These are phyloP conservation scores for Termitomyces sp. DNA, from an alignment of 768 basidiomycete genomes.

Conservation along the genomic window DNA sequence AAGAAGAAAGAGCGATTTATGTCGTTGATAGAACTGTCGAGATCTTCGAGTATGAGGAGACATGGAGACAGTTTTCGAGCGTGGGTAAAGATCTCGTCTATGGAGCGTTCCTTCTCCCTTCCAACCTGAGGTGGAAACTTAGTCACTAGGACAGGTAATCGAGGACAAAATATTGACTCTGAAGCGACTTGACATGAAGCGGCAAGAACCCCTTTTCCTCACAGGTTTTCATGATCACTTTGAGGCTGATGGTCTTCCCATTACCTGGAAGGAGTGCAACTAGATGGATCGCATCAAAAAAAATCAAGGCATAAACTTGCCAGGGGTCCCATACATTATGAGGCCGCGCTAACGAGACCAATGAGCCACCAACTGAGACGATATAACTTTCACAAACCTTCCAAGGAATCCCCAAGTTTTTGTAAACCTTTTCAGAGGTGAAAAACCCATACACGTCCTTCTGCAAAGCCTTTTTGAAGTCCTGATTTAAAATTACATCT, in stretches of 20 bases:
- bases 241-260: slow-evolving; percentile 80
- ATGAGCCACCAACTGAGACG: not conserved
- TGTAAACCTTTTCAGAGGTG: slow-evolving; percentile 66
- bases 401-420: slow-evolving; percentile 74
- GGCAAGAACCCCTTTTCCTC: slow-evolving; percentile 56
- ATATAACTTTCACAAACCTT: slow-evolving; percentile 39
- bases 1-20: slow-evolving; percentile 81
- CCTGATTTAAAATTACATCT: slow-evolving; percentile 65
- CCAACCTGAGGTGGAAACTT: slow-evolving; percentile 32
- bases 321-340: slow-evolving; percentile 81
- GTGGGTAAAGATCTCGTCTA: slow-evolving; percentile 63
- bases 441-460: slow-evolving; percentile 82
- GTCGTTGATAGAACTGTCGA: slow-evolving; percentile 79
- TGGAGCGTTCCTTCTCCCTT: slow-evolving; percentile 61
- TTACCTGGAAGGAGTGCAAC: slow-evolving; percentile 42
- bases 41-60: slow-evolving; percentile 48
- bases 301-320: slow-evolving; percentile 21
- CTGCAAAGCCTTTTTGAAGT: slow-evolving; percentile 60
- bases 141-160: not conserved
- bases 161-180: slow-evolving; percentile 31
- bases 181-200: slow-evolving; percentile 80
- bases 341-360: slow-evolving; percentile 54
- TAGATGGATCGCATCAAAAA: not conserved
- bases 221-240: slow-evolving; percentile 74
- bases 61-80: slow-evolving; percentile 69